Conservation (phyloP, 805 yeast genomes). For the Metschnikowia similis region DNA sequence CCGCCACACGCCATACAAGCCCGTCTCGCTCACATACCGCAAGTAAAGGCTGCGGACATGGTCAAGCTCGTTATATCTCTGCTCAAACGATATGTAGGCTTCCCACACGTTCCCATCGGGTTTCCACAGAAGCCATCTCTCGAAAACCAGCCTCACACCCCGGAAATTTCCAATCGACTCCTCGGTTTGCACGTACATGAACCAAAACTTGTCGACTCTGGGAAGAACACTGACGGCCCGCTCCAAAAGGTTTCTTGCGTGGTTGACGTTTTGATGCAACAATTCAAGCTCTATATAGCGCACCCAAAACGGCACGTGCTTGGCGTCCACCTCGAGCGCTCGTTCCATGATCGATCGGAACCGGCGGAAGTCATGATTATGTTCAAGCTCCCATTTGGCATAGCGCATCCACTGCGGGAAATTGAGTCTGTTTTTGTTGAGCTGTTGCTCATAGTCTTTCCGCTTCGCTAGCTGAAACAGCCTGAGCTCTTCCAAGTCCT, state of each 20-base stretch:
- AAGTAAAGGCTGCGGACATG: conserved; percentile 58
- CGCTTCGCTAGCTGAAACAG: conserved; percentile 76
- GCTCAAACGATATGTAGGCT: conserved; percentile 69
- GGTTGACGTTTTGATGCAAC: conserved; percentile 68
- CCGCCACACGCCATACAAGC: conserved; percentile 57
- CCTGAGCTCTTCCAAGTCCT: conserved; percentile 74
- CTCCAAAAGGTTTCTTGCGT: conserved; percentile 81
- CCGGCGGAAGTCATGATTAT: conserved; percentile 68
- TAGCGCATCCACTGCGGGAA: conserved; percentile 88
- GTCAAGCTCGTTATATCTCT: conserved; percentile 52
- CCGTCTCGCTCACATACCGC: conserved; percentile 37
- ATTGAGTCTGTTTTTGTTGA: conserved; percentile 77
- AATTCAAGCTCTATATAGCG: conserved; percentile 78
- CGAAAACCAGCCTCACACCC: conserved; percentile 63
- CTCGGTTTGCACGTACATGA: conserved; percentile 73
- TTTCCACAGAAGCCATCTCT: conserved; percentile 77
- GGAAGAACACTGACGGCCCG: conserved; percentile 75
- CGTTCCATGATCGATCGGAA: conserved; percentile 88
- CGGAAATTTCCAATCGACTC: conserved; percentile 64
- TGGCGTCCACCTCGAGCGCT: conserved; percentile 71
- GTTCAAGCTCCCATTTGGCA: conserved; percentile 78
- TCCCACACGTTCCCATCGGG: conserved; percentile 70
- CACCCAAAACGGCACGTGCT: conserved; percentile 80
- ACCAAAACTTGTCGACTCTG: conserved; percentile 82
- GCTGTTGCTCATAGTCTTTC: conserved; percentile 79